Evolutionary conservation across 2,329 filamentous ascomycete genomes (phyloP).

Genomic region (Colletotrichum tanaceti): DNA sequence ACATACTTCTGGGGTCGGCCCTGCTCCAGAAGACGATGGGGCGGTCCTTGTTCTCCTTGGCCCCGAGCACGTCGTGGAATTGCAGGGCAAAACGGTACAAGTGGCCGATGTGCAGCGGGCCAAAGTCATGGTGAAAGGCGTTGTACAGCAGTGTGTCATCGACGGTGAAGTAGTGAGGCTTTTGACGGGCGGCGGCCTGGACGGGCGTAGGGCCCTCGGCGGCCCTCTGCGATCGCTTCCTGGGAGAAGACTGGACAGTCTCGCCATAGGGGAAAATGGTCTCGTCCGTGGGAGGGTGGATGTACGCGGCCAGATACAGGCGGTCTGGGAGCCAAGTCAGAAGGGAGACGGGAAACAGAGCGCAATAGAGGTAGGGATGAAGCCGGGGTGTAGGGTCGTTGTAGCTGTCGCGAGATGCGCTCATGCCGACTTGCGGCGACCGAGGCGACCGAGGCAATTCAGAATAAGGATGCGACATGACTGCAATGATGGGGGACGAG

Average conservation of each 20-base stretch:
- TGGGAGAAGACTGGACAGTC: constrained; percentile 55
- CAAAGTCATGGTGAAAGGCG: constrained; percentile 98
- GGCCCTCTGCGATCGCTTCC: constrained; percentile 64
- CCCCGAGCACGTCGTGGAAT: constrained; percentile 93
- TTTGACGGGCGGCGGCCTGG: constrained; percentile 54
- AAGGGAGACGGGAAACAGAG: constrained; percentile 45
- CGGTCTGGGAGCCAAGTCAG: constrained; percentile 74
- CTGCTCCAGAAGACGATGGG: constrained; percentile 97
- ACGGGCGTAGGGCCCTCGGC: constrained; percentile 61
- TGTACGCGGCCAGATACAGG: constrained; percentile 93
- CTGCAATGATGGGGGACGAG: constrained; percentile 19
- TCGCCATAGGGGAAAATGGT: constrained; percentile 87
- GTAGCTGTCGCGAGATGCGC: constrained; percentile 6
- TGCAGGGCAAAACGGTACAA: constrained; percentile 96
- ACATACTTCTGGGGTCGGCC: constrained; percentile 88
- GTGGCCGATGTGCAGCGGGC: constrained; percentile 96
- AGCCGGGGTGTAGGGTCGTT: constrained; percentile 16
- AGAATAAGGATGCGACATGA: constrained; percentile 51
- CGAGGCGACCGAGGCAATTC: constrained; percentile 25
- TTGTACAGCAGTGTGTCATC: constrained; percentile 96
- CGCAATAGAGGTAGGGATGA: constrained; percentile 41
- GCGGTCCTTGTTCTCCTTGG: constrained; percentile 88
- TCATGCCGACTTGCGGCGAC: constrained; percentile 18
- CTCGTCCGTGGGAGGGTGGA: constrained; percentile 80
- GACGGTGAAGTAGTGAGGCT: constrained; percentile 94